Percentiles rank a stretch among this genome's conserved stretches.
Evolutionary conservation across 257 asterid species (phyloP).

Genomic region (Verbena officinalis): DNA sequence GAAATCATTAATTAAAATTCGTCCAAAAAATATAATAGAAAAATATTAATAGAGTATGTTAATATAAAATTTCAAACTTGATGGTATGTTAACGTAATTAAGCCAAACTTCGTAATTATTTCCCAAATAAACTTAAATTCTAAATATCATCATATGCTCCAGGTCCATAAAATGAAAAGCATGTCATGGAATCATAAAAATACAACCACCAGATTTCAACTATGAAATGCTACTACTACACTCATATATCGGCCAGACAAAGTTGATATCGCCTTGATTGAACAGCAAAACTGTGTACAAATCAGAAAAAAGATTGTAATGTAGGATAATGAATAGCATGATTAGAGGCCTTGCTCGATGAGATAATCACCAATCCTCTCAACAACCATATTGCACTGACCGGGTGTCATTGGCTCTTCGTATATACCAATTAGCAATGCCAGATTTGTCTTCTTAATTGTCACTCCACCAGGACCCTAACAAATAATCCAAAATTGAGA

Average conservation of each 20-base stretch:
- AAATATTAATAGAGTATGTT: too few species aligned
- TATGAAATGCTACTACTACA: background rate
- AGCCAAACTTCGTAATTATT: too few species aligned
- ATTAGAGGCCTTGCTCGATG: conserved; percentile 44
- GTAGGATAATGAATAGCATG: background rate
- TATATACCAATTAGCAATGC: conserved; percentile 54
- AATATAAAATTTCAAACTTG: too few species aligned
- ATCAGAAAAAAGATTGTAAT: background rate
- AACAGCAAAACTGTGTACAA: background rate
- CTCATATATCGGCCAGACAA: background rate
- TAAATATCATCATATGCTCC: too few species aligned
- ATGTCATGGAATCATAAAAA: background rate
- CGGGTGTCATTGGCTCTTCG: conserved; percentile 58
- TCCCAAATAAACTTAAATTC: too few species aligned
- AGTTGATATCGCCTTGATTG: background rate
- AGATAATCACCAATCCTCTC: conserved; percentile 64
- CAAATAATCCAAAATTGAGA: background rate
- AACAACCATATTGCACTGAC: conserved; percentile 51
- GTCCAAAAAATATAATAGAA: too few species aligned
- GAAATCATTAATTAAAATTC: too few species aligned
- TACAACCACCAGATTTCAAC: background rate
- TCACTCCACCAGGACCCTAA: conserved; percentile 51
- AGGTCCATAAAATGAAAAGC: too few species aligned
- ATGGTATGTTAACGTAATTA: too few species aligned
- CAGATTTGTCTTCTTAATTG: conserved; percentile 51